These are phyloP conservation scores for Zoysia matrella DNA, from an alignment of 202 grass and related monocot genomes.

Conservation along the genomic window DNA sequence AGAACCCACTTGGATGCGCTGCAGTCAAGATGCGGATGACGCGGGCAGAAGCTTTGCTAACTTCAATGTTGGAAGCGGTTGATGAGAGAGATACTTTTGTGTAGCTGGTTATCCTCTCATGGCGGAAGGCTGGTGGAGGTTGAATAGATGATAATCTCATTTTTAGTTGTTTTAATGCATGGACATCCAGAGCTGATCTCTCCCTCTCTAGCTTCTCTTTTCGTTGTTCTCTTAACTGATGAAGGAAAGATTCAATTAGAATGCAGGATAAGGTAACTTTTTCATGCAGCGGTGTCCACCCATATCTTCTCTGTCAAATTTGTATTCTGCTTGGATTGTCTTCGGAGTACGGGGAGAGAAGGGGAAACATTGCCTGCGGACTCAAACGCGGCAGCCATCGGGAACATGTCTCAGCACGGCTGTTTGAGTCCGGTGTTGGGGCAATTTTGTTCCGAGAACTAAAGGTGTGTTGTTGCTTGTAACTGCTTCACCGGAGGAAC, in stretches of 20 bases:
- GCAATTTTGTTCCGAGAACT: too few relatives aligned
- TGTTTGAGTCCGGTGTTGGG: too few relatives aligned
- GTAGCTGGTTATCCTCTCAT: slow-evolving; percentile 61
- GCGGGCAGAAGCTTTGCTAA: slow-evolving; percentile 13
- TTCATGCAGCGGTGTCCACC: slow-evolving; percentile 23
- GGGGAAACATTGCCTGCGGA: too few relatives aligned
- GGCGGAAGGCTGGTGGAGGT: slow-evolving; percentile 47
- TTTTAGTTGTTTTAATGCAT: slow-evolving; percentile 53
- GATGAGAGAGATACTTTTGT: slow-evolving; percentile 61
- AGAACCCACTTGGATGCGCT: slow-evolving; percentile 1
- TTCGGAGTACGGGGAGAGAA: background rate
- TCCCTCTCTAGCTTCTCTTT: slow-evolving; percentile 1
- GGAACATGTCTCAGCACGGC: too few relatives aligned
- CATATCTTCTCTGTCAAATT: slow-evolving; percentile 4
- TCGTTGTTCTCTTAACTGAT: slow-evolving; percentile 58
- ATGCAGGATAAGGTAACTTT: slow-evolving; percentile 54
- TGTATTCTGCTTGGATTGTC: slow-evolving; percentile 49
- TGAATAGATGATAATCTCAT: slow-evolving; percentile 41
- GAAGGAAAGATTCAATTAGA: slow-evolving; percentile 58
- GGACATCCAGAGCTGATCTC: slow-evolving; percentile 43
- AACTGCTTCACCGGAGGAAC: background rate
- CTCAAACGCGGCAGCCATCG: too few relatives aligned
- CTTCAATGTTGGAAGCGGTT: slow-evolving; percentile 32
- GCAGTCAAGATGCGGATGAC: too few relatives aligned
- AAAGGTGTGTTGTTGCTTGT: slow-evolving; percentile 50